Percentiles rank a stretch among this genome's conserved stretches.
These are phyloP conservation scores for Chloranthus sessilifolius DNA, from an alignment of 164 flowering plant species.

Conservation along the genomic window DNA sequence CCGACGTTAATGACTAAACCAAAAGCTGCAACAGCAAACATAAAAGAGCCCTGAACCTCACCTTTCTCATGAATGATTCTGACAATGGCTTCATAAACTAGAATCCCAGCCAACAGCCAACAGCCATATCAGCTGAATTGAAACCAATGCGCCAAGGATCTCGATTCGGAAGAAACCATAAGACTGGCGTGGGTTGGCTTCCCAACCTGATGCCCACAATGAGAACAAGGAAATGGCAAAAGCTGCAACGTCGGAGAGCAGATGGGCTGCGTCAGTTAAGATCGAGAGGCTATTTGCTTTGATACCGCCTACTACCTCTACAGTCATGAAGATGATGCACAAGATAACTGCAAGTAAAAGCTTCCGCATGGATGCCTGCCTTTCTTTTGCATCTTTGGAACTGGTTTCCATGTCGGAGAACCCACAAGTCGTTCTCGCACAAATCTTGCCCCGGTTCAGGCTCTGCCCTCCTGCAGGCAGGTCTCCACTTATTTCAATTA, in stretches of 20 bases:
- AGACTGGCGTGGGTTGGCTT: constrained; percentile 82
- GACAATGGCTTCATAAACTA: constrained; percentile 78
- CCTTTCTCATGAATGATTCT: constrained; percentile 53
- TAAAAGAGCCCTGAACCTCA: constrained; percentile 68
- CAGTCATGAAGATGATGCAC: constrained; percentile 66
- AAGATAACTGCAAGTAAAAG: constrained; percentile 59
- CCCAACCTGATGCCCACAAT: constrained; percentile 93
- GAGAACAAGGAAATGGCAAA: constrained; percentile 89
- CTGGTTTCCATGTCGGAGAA: constrained; percentile 51
- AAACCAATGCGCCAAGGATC: constrained; percentile 82
- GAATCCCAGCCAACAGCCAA: constrained; percentile 69
- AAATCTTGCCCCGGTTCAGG: constrained; percentile 35
- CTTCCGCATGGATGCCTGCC: constrained; percentile 61
- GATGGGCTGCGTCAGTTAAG: constrained; percentile 87
- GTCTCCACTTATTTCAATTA: constrained; percentile 47
- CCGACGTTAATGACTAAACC: constrained; percentile 70
- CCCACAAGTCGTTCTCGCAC: constrained; percentile 72
- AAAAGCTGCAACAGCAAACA: constrained; percentile 77
- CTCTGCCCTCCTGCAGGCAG: constrained; percentile 20
- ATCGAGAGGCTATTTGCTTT: constrained; percentile 90
- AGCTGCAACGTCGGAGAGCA: constrained; percentile 84
- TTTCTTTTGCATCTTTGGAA: constrained; percentile 64
- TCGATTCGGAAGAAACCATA: constrained; percentile 89
- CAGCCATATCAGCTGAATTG: constrained; percentile 80
- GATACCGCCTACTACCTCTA: constrained; percentile 80